Evolutionary conservation across 2,329 filamentous ascomycete genomes (phyloP).

Genomic region (Colletotrichum sp.): DNA sequence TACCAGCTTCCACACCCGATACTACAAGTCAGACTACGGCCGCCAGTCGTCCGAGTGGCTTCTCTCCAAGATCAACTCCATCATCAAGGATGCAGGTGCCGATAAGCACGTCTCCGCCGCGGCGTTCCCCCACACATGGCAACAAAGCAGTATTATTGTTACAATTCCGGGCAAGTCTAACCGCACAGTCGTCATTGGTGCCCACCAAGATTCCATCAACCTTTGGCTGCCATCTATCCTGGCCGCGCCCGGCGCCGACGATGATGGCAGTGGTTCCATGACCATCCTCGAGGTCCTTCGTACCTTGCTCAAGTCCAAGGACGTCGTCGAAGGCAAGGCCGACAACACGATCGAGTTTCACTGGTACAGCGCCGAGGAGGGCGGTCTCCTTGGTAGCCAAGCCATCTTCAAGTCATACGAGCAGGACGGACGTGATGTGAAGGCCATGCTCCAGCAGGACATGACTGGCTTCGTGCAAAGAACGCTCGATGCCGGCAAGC

Average conservation of each 20-base stretch:
- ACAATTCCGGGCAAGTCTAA: slow-evolving; percentile 86
- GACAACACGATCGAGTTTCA: slow-evolving; percentile 94
- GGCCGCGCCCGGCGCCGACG: slow-evolving; percentile 90
- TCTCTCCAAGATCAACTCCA: slow-evolving; percentile 72
- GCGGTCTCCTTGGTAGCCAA: slow-evolving; percentile 84
- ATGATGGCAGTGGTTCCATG: slow-evolving; percentile 91
- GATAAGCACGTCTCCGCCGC: slow-evolving; percentile 69
- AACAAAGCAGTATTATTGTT: slow-evolving; percentile 89
- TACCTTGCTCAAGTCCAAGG: slow-evolving; percentile 75
- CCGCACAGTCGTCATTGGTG: slow-evolving; percentile 86
- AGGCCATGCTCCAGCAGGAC: slow-evolving; percentile 98
- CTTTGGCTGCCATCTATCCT: slow-evolving; percentile 85
- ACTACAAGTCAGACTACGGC: slow-evolving; percentile 81
- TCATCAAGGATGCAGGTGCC: slow-evolving; percentile 75
- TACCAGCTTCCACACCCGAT: slow-evolving; percentile 80
- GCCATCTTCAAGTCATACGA: slow-evolving; percentile 87
- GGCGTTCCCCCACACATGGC: slow-evolving; percentile 84
- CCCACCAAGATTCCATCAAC: slow-evolving; percentile 96
- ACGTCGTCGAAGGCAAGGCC: slow-evolving; percentile 73
- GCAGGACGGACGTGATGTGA: slow-evolving; percentile 74
- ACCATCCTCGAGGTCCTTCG: slow-evolving; percentile 93
- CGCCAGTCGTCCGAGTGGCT: slow-evolving; percentile 89
- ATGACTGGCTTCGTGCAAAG: slow-evolving; percentile 92
- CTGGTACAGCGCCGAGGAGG: slow-evolving; percentile 93
- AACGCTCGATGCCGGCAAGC: slow-evolving; percentile 80